phyloP scores from a whole-genome alignment of 352 stramenopile genomes.

The Saprolegnia parasitica region DNA sequence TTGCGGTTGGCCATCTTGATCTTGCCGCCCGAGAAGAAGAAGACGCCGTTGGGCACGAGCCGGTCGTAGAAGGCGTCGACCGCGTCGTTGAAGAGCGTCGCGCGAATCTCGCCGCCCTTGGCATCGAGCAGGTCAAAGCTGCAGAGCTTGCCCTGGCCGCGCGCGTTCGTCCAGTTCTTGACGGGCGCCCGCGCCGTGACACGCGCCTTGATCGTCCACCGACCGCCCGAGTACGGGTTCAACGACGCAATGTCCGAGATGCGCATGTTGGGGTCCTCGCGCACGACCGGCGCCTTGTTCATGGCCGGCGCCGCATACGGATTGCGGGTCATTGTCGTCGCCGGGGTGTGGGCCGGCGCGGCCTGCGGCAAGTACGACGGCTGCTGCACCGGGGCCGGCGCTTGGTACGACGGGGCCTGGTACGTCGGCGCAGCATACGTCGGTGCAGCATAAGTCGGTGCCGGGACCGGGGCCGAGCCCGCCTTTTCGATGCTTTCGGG shows the following conservation, averaged over 20 bases:
- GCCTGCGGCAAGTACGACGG: conserved; percentile 40
- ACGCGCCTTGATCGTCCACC: conserved; percentile 96
- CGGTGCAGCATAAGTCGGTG: conserved; percentile 16
- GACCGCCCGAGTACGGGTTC: conserved; percentile 91
- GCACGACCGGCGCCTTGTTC: conserved; percentile 67
- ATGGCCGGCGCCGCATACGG: conserved; percentile 25
- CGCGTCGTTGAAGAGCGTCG: conserved; percentile 98
- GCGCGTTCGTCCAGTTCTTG: conserved; percentile 94
- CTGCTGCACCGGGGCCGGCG: conserved; percentile 21
- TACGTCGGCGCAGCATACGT: conserved; percentile 30
- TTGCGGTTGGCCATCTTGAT: conserved; percentile 98
- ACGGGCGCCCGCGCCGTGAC: conserved; percentile 91
- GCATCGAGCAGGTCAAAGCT: conserved; percentile 94
- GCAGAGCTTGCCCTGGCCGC: conserved; percentile 95
- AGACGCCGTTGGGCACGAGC: conserved; percentile 85
- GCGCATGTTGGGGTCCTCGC: conserved; percentile 75
- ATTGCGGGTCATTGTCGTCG: conserved; percentile 34
- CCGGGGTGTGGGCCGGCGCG: conserved; percentile 26
- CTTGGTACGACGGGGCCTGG: conserved; percentile 20
- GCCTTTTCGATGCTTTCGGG: conserved; percentile 70
- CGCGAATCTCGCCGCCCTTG: conserved; percentile 94
- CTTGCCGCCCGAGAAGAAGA: conserved; percentile 92
- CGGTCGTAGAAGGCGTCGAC: conserved; percentile 96
- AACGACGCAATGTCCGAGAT: conserved; percentile 84
- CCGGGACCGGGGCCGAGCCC: conserved; percentile 40